Base-by-base conservation (phyloP, 768 basidiomycete genomes). In the Kwoniella sp. region DNA sequence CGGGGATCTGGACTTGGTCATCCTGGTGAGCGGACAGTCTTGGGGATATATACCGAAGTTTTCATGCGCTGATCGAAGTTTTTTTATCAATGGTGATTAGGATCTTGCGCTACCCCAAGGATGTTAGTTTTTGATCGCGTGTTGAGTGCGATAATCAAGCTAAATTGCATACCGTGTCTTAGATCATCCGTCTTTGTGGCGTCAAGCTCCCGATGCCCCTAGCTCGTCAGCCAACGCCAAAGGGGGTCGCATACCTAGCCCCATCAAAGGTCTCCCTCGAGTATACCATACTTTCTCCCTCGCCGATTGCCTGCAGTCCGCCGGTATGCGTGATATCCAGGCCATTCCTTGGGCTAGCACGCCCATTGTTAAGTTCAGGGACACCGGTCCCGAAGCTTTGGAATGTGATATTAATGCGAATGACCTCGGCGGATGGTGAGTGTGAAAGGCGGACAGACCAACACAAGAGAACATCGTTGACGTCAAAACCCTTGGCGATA, bases 1-100 rank as follows among this genome's bases (percentile, higher is more conserved):
- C 22, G 79, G 75, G 2, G 79, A 80, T 71, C 48, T 80, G 23
- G 79, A 80, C 68, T 34, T 80, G 60, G 73, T 78, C 15, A 66
- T 78, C 20, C 29, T 73, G 53, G 76, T 73, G 58, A 66, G 69
- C 58, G 25, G 15, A 1, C 28, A n/a, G n/a, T n/a, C n/a, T n/a
- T n/a, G n/a, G n/a, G n/a, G n/a, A n/a, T n/a, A n/a, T n/a, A n/a
- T n/a, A n/a, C n/a, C n/a, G n/a, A n/a, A n/a, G n/a, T n/a, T n/a
- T n/a, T n/a, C n/a, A n/a, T n/a, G n/a, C n/a, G n/a, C n/a, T n/a
- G n/a, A n/a, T n/a, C n/a, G n/a, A n/a, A n/a, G n/a, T n/a, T n/a
- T 25, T 55, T 30, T 20, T 8, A 1, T 23, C n/a, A 7, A n/a
- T 15, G 22, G 23, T 52, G 48, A 30, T 17, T 38, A 69, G 72